Evolutionary conservation across 129 eudicot genomes (phyloP).

Genomic region (Lactuca saligna): DNA sequence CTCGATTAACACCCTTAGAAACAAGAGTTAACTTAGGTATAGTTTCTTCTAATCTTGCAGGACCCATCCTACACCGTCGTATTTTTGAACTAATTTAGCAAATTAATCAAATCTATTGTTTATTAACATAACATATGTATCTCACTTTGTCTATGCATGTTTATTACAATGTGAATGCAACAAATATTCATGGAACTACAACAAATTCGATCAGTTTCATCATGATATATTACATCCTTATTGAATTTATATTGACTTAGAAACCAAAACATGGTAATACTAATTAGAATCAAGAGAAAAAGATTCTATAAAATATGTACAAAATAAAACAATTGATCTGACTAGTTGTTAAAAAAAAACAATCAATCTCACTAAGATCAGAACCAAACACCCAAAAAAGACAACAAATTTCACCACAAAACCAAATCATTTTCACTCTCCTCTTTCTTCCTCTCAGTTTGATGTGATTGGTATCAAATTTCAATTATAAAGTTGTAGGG

Average conservation of each 20-base stretch:
- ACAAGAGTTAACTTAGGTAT: no score
- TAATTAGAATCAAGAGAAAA: not conserved
- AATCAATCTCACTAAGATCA: not conserved
- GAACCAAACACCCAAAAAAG: conserved; percentile 18
- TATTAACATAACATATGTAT: no score
- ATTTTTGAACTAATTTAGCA: no score
- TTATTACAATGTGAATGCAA: no score
- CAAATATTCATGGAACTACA: no score
- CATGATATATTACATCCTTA: not conserved
- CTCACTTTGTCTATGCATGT: no score
- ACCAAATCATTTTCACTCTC: conserved; percentile 1
- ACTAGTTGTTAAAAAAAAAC: no score
- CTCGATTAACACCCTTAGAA: no score
- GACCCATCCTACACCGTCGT: no score
- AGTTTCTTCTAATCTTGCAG: no score
- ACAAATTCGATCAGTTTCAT: no score
- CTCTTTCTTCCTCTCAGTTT: conserved; percentile 16
- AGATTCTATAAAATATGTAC: conserved; percentile 16
- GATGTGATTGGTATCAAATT: conserved; percentile 12
- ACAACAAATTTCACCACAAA: conserved; percentile 19
- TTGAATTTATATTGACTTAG: not conserved
- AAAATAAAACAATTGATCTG: conserved; percentile 2
- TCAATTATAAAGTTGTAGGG: conserved; percentile 3
- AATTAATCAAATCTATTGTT: no score
- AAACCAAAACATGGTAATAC: not conserved